These are phyloP conservation scores for Dillenia suffruticosa DNA, from an alignment of 164 flowering plant species.

Conservation along the genomic window DNA sequence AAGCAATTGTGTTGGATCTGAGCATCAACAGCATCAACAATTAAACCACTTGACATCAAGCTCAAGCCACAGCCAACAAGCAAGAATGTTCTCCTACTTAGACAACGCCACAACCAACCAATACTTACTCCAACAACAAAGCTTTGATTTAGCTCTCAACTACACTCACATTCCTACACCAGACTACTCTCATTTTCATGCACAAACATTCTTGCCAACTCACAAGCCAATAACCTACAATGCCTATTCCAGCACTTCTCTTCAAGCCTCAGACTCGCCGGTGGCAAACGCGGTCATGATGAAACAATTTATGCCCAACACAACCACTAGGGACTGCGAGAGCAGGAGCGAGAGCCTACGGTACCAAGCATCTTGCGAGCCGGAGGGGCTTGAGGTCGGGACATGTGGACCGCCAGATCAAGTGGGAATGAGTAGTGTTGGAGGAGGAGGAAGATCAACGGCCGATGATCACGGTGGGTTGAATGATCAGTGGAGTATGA, in stretches of 20 bases:
- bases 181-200: slow-evolving; percentile 32
- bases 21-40: slow-evolving; percentile 18
- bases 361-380: slow-evolving; percentile 29
- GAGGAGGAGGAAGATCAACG: slow-evolving; percentile 16
- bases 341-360: slow-evolving; percentile 34
- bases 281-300: slow-evolving; percentile 18
- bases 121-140: slow-evolving; percentile 11
- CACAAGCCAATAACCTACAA: slow-evolving; percentile 25
- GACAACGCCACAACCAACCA: slow-evolving; percentile 17
- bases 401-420: slow-evolving; percentile 32
- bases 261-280: slow-evolving; percentile 23
- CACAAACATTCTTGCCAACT: slow-evolving; percentile 28
- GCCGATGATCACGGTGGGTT: slow-evolving; percentile 11
- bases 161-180: slow-evolving; percentile 28
- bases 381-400: slow-evolving; percentile 34
- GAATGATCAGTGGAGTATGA: slow-evolving; percentile 60
- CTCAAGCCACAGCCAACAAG: slow-evolving; percentile 16
- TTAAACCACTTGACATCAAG: neutral
- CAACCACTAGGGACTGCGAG: slow-evolving; percentile 40
- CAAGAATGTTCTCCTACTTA: slow-evolving; percentile 19
- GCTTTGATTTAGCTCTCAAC: slow-evolving; percentile 26
- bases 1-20: slow-evolving; percentile 9
- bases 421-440: neutral
- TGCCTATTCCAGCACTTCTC: slow-evolving; percentile 8
- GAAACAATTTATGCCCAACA: slow-evolving; percentile 52